Conservation (phyloP, 495 filamentous ascomycete genomes). For the Peziza echinospora region DNA sequence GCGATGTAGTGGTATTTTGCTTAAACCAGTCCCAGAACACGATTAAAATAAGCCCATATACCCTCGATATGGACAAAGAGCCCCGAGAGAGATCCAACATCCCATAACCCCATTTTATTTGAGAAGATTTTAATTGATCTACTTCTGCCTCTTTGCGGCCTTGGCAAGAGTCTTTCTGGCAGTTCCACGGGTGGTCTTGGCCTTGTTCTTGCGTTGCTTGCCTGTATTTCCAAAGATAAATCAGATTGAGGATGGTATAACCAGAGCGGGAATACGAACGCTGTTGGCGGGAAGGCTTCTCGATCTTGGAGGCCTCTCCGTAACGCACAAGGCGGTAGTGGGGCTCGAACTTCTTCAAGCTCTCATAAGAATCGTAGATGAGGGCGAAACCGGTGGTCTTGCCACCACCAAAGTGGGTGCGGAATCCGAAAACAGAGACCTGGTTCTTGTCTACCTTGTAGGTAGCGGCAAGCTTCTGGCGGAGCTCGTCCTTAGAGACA, state of each 20-base stretch:
- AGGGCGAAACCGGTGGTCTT: constrained; percentile 98
- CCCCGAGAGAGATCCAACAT: no score
- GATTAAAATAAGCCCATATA: constrained; percentile 2
- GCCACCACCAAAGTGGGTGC: constrained; percentile 96
- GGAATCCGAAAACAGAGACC: constrained; percentile 92
- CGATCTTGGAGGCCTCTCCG: constrained; percentile 74
- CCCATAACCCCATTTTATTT: neutral
- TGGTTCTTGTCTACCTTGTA: constrained; percentile 97
- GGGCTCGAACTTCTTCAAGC: constrained; percentile 99
- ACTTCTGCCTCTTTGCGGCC: constrained; percentile 63
- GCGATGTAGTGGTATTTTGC: no score
- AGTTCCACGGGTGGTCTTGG: constrained; percentile 92
- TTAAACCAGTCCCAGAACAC: no score
- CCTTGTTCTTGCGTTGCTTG: constrained; percentile 99
- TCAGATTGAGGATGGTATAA: no score
- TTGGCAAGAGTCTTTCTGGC: constrained; percentile 45
- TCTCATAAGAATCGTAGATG: constrained; percentile 90
- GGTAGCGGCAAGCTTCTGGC: constrained; percentile 73
- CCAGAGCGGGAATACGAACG: constrained; percentile 83
- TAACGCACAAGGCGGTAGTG: constrained; percentile 87
- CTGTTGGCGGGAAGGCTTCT: constrained; percentile 93
- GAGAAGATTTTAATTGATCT: no score
- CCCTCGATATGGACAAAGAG: neutral
- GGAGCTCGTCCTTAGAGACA: constrained; percentile 97
- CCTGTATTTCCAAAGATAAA: constrained; percentile 37